Evolutionary conservation across 2,329 filamentous ascomycete species (phyloP).

Genomic region (Alternaria novae-zelandiae): DNA sequence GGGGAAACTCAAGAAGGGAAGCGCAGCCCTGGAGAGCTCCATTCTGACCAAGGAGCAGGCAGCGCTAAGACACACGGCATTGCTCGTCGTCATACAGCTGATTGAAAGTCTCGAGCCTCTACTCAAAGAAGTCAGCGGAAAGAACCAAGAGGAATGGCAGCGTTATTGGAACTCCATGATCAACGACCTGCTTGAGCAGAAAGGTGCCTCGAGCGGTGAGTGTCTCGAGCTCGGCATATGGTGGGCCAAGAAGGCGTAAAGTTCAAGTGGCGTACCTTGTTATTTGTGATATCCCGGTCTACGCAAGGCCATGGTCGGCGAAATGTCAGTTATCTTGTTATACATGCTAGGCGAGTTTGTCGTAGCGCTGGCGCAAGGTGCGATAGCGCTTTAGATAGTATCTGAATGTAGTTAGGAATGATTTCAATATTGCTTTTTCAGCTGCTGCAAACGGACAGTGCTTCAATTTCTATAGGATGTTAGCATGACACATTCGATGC

Average conservation of each 20-base stretch:
- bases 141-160: conserved; percentile 92
- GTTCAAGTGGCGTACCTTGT: conserved; percentile 25
- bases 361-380: conserved; percentile 81
- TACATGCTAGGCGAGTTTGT: conserved; percentile 43
- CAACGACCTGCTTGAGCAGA: conserved; percentile 78
- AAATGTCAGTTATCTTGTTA: background rate
- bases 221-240: conserved; percentile 74
- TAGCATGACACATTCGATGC: background rate
- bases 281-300: conserved; percentile 34
- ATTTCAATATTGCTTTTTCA: conserved; percentile 1
- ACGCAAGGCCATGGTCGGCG: conserved; percentile 16
- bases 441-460: conserved; percentile 69
- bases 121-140: conserved; percentile 80
- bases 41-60: conserved; percentile 71
- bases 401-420: conserved; percentile 54
- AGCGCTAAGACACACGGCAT: conserved; percentile 78
- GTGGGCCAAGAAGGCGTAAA: conserved; percentile 66
- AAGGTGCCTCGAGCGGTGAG: conserved; percentile 81
- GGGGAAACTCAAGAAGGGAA: conserved; percentile 44
- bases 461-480: conserved; percentile 75
- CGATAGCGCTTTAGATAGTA: conserved; percentile 94
- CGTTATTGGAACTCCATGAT: conserved; percentile 88
- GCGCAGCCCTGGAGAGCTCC: conserved; percentile 48
- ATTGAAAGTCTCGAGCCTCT: conserved; percentile 86
- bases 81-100: conserved; percentile 80